Evolutionary conservation across 257 asterid species (phyloP), one percentile per base, ranked within the genome.

Genomic region (Penstemon newberryi): DNA sequence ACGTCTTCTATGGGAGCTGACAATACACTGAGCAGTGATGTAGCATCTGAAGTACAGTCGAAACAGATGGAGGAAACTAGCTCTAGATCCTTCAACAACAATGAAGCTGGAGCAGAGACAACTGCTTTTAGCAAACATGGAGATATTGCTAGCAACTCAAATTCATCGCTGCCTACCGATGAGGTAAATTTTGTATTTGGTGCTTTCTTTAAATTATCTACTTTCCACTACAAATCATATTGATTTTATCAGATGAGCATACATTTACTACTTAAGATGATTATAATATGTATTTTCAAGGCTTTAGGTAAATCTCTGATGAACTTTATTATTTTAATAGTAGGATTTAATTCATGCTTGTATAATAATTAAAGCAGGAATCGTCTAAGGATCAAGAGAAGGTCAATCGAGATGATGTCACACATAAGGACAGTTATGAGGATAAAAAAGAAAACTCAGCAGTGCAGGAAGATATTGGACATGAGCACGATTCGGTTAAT

Each of bases 1-100:
- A 18, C 45, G 38, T 59, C 79, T 44, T 6, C 74, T 5, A 4
- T 11, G 60, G 76, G 66, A 80, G 53, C 52, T 57, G 65, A 53
- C 38, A 36, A 63, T 43, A 39, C 37, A 49, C 41, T 43, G 44
- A 51, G 19, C 12, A 60, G 66, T 55, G 41, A 65, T 37, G 83
- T 63, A 37, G 47, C 78, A 68, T 45, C 40, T 8, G 6, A 55
- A 47, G 50, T 65, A 46, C 62, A 49, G 56, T 56, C 64, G 42
- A 58, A 49, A 51, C 67, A 12, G 49, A 69, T 4, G 3, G 66
- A 43, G 44, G 78, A 61, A 60, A 59, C 64, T 7, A 73, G 60
- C 65, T 43, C 76, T 6, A 40, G 63, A 46, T 60, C 66, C 39
- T 18, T 53, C 38, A 50, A 7, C 67, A 63, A 36, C 15, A 60